Conservation (phyloP, 2,329 filamentous ascomycete genomes). For the Aureobasidium sp. region DNA sequence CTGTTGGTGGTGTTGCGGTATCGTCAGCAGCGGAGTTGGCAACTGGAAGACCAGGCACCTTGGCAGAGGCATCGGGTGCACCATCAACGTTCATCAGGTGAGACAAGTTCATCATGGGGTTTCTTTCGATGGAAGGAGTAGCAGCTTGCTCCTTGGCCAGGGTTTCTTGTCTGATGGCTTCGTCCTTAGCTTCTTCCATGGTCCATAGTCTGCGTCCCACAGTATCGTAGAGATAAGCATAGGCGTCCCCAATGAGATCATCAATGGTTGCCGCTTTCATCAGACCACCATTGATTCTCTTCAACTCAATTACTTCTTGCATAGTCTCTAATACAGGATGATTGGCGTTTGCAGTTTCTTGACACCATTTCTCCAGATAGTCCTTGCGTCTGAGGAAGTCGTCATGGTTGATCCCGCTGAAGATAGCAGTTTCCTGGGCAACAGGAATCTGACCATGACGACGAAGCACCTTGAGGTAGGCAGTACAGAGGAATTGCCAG, state of each 20-base stretch:
- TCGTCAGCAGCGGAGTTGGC: slow-evolving; percentile 19
- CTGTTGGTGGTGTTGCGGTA: slow-evolving; percentile 15
- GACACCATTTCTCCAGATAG: slow-evolving; percentile 53
- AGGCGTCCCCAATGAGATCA: slow-evolving; percentile 87
- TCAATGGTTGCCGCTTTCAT: slow-evolving; percentile 84
- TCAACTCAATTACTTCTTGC: slow-evolving; percentile 60
- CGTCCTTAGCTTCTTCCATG: slow-evolving; percentile 20
- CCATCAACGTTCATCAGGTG: slow-evolving; percentile 30
- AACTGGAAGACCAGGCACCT: neutral
- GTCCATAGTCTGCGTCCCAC: slow-evolving; percentile 53
- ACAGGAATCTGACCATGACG: slow-evolving; percentile 49
- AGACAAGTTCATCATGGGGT: slow-evolving; percentile 27
- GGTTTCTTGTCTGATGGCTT: slow-evolving; percentile 15
- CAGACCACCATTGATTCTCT: slow-evolving; percentile 74
- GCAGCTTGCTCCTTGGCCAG: slow-evolving; percentile 21
- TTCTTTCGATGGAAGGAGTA: slow-evolving; percentile 19
- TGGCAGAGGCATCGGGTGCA: slow-evolving; percentile 17
- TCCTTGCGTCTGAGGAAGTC: slow-evolving; percentile 56
- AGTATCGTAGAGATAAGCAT: slow-evolving; percentile 66
- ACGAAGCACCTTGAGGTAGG: slow-evolving; percentile 51
- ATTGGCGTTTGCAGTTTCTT: slow-evolving; percentile 39
- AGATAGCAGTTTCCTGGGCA: slow-evolving; percentile 57
- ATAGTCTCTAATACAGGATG: slow-evolving; percentile 53
- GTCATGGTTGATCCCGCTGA: slow-evolving; percentile 57
- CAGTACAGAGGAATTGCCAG: slow-evolving; percentile 54